Conservation (phyloP, 805 yeast genomes). For the Kluyveromyces starmeri region DNA sequence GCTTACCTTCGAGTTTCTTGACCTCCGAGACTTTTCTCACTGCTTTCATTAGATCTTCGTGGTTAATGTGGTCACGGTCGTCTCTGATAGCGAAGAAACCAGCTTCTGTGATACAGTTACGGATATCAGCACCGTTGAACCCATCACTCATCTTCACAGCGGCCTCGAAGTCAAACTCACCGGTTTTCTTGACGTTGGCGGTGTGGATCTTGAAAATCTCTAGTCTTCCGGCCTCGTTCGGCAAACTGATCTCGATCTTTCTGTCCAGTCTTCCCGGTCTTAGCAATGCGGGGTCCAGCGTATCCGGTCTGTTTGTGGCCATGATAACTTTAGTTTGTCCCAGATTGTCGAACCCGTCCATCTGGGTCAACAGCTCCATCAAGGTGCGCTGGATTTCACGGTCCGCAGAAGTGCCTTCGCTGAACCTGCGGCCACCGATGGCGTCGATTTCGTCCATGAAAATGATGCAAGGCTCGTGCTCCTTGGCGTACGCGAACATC, state of each 20-base stretch:
- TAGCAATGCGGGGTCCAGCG: constrained; percentile 91
- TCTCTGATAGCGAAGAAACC: constrained; percentile 98
- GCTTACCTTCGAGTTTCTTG: constrained; percentile 92
- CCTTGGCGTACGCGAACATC: constrained; percentile 96
- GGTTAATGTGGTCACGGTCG: constrained; percentile 90
- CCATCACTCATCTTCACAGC: constrained; percentile 98
- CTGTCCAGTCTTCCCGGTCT: constrained; percentile 98
- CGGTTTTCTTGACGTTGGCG: constrained; percentile 73
- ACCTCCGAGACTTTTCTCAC: constrained; percentile 95
- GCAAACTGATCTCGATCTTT: constrained; percentile 89
- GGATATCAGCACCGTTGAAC: constrained; percentile 95
- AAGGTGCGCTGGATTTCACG: constrained; percentile 96
- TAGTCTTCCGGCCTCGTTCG: constrained; percentile 91
- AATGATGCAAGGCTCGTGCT: constrained; percentile 95
- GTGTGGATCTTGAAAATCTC: constrained; percentile 94
- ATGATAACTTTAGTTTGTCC: constrained; percentile 96
- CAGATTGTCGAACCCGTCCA: constrained; percentile 96
- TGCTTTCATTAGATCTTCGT: constrained; percentile 94
- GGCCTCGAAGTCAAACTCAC: constrained; percentile 95
- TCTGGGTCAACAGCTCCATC: constrained; percentile 93
- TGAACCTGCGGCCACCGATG: constrained; percentile 94
- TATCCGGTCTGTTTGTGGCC: constrained; percentile 99
- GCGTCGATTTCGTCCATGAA: constrained; percentile 99
- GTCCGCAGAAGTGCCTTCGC: constrained; percentile 98
- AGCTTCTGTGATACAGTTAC: constrained; percentile 96